Base-by-base conservation (phyloP, 192 early-diverging fungal genomes). In the Pilaira anomala region DNA sequence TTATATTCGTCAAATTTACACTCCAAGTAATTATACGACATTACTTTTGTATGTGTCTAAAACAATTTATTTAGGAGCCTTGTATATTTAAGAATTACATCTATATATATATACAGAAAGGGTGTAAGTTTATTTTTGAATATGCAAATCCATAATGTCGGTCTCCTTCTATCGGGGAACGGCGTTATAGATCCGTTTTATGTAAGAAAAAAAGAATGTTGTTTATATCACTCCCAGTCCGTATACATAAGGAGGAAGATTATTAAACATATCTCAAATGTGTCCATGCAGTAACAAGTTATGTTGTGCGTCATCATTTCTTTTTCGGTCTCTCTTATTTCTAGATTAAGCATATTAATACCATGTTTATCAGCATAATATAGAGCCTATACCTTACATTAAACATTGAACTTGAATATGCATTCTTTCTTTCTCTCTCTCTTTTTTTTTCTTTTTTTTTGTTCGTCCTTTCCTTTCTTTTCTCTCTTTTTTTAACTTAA, bases 201-300 rank as follows among this genome's bases (percentile, higher is more conserved):
- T 3, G 4, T 3, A 36, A 36, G 30, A 33, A 36, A 36, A 36
- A 36, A 36, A 36, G 33, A 36, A 36, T 36, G 33, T 36, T 36
- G 33, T 36, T 36, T 36, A 36, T 36, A 6, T 6, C 33, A 36
- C 33, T 36, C 33, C 33, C 33, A 36, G 11, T 36, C 33, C 33
- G 11, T 30, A 54, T 54, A 54, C 8, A 36, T 30, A 54, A 29
- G 52, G 52, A 54, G 29, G 30, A 33, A 36, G 33, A 0, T 9
- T 36, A 36, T 36, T 54, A 54, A 54, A 54, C 52, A 54, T 54
- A 54, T 54, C 52, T 54, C 52, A 54, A 54, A 54, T 54, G 52
- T 54, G 30, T 54, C 52, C 52, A 54, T 54, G 51, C 25, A 53
- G 29, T 25, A 28, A 25, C 51, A 28, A 36, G 33, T 36, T 53